Base-by-base conservation (phyloP, 2,329 filamentous ascomycete genomes). In the Aspergillus sclerotialis region DNA sequence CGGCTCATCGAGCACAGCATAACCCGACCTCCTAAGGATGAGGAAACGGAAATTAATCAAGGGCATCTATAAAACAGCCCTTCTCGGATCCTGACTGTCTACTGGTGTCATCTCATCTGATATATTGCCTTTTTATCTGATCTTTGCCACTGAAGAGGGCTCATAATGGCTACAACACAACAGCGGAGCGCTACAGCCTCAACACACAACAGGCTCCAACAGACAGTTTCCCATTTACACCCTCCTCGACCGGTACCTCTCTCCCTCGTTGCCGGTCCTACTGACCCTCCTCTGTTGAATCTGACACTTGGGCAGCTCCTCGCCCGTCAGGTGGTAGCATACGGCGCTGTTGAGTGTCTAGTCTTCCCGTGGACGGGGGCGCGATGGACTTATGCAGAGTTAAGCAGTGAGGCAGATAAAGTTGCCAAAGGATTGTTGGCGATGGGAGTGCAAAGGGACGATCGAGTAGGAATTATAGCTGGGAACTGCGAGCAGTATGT, bases 291-390 rank as follows among this genome's bases (percentile, higher is more conserved):
- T 1, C 70, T 89, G 24, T 69, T 84, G 30, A 76, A 86, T 39
- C 63, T 87, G 32, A 87, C 82, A 0, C 70, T 89, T 6, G 80
- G 80, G 5, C 80, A 85, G 53, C 70, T 89, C 1, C 69, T 89
- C 25, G 78, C 82, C 39, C 69, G 84, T 10, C 84, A 89, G 60
- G 79, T 75, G 28, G 69, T 76, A 32, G 70, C 77, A 30, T 78
- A 83, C 56, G 75, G 77, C 15, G 68, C 73, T 32, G 70, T 75
- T 35, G 82, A 88, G 54, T 83, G 77, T 40, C 60, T 89, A 27
- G 72, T 88, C 15, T 82, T 84, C 32, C 80, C 83, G 1, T 88
- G 82, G 82, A 87, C 82, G 0, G 78, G 78, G 1, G 75, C 80
- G 4, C 69, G 84, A 49, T 88, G 82, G 82, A 82, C 79, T 0